Evolutionary conservation across 345 rosid genomes (phyloP).

Genomic region (Citrus mangshanensis): DNA sequence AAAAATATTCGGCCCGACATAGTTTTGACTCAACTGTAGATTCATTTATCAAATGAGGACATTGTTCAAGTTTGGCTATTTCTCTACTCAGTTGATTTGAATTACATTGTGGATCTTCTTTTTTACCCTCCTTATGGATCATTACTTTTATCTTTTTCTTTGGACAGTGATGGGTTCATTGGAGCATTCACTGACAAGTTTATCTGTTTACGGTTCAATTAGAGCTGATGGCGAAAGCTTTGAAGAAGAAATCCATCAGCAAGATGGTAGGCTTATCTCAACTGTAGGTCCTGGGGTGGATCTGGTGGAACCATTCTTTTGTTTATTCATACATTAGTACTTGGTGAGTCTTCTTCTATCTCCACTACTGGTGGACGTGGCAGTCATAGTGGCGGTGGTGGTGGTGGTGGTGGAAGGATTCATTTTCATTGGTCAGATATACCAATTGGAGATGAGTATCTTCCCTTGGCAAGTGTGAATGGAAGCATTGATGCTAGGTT

Average conservation of each 20-base stretch:
- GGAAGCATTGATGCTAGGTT: constrained; percentile 76
- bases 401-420: constrained; percentile 95
- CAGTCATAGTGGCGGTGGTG: constrained; percentile 76
- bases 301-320: constrained; percentile 91
- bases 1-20: background rate
- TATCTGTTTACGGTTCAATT: constrained; percentile 71
- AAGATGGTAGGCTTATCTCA: constrained; percentile 29
- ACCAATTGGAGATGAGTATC: constrained; percentile 72
- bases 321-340: constrained; percentile 52
- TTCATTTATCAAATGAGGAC: background rate
- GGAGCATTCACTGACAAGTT: constrained; percentile 77
- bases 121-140: background rate
- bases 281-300: constrained; percentile 87
- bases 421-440: constrained; percentile 90
- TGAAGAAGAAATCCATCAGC: constrained; percentile 42
- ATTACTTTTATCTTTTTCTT: constrained; percentile 8
- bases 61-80: background rate
- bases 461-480: constrained; percentile 70
- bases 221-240: constrained; percentile 84
- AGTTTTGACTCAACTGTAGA: background rate
- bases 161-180: constrained; percentile 88
- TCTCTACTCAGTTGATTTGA: background rate
- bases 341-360: constrained; percentile 51
- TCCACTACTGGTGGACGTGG: constrained; percentile 84
- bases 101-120: background rate